A percentile compares a stretch with the other conserved stretches of the same genome.
Conservation (phyloP, 2,329 filamentous ascomycete genomes). For the Pseudogymnoascus sp. region DNA sequence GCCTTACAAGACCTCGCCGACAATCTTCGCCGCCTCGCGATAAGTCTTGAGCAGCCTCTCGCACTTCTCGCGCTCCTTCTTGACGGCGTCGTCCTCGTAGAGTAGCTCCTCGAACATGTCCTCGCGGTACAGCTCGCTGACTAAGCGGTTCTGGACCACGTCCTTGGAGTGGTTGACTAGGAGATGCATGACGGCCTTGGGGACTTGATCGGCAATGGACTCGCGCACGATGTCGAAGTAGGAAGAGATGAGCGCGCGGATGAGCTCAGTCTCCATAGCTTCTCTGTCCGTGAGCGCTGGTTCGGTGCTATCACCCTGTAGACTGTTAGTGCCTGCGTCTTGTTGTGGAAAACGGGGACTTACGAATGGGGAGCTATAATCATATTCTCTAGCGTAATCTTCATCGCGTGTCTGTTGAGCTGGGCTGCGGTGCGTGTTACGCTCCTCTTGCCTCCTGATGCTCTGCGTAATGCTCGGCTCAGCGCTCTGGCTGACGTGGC, state of each 20-base stretch:
- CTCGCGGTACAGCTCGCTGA: slow-evolving; percentile 93
- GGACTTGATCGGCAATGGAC: slow-evolving; percentile 96
- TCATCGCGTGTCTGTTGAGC: slow-evolving; percentile 44
- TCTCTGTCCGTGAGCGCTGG: slow-evolving; percentile 91
- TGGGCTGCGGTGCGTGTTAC: slow-evolving; percentile 33
- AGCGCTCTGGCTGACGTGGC: slow-evolving; percentile 70
- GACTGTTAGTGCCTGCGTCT: slow-evolving; percentile 17
- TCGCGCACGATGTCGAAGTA: slow-evolving; percentile 99
- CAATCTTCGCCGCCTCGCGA: slow-evolving; percentile 95
- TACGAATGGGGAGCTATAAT: slow-evolving; percentile 41
- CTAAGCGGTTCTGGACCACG: slow-evolving; percentile 91
- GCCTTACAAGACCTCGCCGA: slow-evolving; percentile 80
- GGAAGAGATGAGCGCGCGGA: slow-evolving; percentile 89
- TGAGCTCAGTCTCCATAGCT: slow-evolving; percentile 94
- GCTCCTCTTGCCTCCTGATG: slow-evolving; percentile 62
- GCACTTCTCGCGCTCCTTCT: slow-evolving; percentile 97
- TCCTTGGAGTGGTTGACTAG: slow-evolving; percentile 98
- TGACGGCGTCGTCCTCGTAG: slow-evolving; percentile 95
- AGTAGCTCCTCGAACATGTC: slow-evolving; percentile 82
- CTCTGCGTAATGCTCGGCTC: slow-evolving; percentile 81
- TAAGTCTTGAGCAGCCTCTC: slow-evolving; percentile 93
- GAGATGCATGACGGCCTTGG: slow-evolving; percentile 97
- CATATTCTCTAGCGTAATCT: slow-evolving; percentile 32
- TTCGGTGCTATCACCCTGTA: slow-evolving; percentile 56
- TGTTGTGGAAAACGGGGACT: slow-evolving; percentile 27